Evolutionary conservation across 2,329 filamentous ascomycete species (phyloP).

Genomic region (Didymella pomorum): DNA sequence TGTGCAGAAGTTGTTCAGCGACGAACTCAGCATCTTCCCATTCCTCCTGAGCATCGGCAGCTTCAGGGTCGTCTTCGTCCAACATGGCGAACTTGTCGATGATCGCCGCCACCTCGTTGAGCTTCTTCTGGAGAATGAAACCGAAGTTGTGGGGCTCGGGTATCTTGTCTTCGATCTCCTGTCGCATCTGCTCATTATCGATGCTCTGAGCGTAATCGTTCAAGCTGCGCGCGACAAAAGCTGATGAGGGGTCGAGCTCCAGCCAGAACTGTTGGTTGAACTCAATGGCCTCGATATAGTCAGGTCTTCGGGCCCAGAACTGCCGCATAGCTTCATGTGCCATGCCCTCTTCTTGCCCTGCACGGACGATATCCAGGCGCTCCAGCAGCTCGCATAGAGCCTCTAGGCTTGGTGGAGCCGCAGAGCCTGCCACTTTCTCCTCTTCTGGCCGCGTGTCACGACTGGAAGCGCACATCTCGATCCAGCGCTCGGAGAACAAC

Average conservation of each 20-base stretch:
- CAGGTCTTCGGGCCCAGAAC: constrained; percentile 92
- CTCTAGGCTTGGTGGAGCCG: constrained; percentile 67
- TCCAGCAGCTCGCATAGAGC: constrained; percentile 89
- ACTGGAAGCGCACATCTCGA: constrained; percentile 86
- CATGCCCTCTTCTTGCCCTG: constrained; percentile 87
- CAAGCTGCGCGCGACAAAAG: constrained; percentile 90
- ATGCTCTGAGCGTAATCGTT: constrained; percentile 88
- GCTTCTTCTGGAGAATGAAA: constrained; percentile 83
- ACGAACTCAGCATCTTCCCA: constrained; percentile 93
- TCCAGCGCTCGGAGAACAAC: constrained; percentile 95
- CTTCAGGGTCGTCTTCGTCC: constrained; percentile 62
- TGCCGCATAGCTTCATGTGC: constrained; percentile 93
- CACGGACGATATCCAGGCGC: constrained; percentile 91
- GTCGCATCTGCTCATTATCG: constrained; percentile 76
- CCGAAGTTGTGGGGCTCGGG: constrained; percentile 93
- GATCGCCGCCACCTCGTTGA: constrained; percentile 71
- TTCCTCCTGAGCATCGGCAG: constrained; percentile 76
- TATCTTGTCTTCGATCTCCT: constrained; percentile 87
- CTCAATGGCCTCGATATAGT: constrained; percentile 75
- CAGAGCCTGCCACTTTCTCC: constrained; percentile 57
- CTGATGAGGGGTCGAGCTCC: constrained; percentile 81
- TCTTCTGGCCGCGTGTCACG: constrained; percentile 66
- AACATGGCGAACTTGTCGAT: constrained; percentile 63
- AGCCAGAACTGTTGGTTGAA: constrained; percentile 83
- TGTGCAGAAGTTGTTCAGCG: constrained; percentile 92